Evolutionary conservation across 192 early-diverging fungal genomes (phyloP).

Genomic region (Coemansia sp.): DNA sequence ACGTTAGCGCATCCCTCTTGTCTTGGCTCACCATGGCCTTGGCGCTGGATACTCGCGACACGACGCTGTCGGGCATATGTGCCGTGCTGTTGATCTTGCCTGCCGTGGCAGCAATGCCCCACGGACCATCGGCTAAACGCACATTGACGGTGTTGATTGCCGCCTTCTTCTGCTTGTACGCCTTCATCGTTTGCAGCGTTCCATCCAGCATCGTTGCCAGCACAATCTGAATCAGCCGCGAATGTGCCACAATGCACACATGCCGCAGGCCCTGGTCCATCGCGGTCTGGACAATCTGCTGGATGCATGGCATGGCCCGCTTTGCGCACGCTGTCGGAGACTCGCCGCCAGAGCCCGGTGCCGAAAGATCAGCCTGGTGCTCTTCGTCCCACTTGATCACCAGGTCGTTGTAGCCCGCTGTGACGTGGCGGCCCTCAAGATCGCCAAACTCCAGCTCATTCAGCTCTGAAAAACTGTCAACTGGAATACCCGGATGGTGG

Average conservation of each 20-base stretch:
- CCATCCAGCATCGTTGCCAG: constrained; percentile 31
- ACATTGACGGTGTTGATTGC: constrained; percentile 28
- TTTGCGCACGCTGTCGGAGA: constrained; percentile 23
- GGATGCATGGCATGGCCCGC: constrained; percentile 26
- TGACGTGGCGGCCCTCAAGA: constrained; percentile 37
- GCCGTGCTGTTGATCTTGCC: constrained; percentile 27
- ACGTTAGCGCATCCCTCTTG: constrained; percentile 10
- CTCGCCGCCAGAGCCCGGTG: constrained; percentile 26
- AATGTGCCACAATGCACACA: constrained; percentile 33
- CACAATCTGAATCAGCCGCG: constrained; percentile 43
- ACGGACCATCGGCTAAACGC: background rate
- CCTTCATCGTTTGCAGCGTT: constrained; percentile 25
- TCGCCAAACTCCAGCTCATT: constrained; percentile 44
- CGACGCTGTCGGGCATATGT: constrained; percentile 27
- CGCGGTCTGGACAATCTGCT: constrained; percentile 18
- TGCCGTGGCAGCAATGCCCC: constrained; percentile 17
- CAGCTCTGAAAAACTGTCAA: constrained; percentile 16
- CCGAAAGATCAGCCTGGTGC: constrained; percentile 6
- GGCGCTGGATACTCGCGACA: constrained; percentile 32
- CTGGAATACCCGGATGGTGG: constrained; percentile 20
- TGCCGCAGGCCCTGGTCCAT: constrained; percentile 8
- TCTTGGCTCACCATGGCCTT: constrained; percentile 11
- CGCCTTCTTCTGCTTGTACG: constrained; percentile 39
- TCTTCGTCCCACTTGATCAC: constrained; percentile 25
- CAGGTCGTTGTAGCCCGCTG: constrained; percentile 37